A percentile compares a stretch with the other conserved stretches of the same genome.
phyloP scores from a whole-genome alignment of 2,329 filamentous ascomycete genomes.

The Setomelanomma holmii region DNA sequence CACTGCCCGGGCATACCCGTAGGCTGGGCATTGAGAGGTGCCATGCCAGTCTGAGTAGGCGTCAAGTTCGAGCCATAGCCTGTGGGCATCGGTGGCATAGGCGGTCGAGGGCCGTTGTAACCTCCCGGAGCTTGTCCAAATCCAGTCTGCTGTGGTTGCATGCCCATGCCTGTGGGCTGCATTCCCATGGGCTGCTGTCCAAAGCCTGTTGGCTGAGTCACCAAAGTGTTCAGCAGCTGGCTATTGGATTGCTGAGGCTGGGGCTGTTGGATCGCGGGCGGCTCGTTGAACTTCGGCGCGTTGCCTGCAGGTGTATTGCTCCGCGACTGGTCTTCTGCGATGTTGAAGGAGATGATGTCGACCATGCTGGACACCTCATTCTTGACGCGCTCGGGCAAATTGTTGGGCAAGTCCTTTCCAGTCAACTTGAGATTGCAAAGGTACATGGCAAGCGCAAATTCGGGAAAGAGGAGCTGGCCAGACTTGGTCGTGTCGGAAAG shows the following conservation, averaged over 20 bases:
- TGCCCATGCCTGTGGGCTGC: constrained; percentile 50
- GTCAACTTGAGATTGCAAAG: constrained; percentile 93
- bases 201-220: constrained; percentile 61
- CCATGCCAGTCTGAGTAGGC: constrained; percentile 68
- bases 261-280: constrained; percentile 60
- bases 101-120: constrained; percentile 79
- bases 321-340: constrained; percentile 72
- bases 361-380: constrained; percentile 99
- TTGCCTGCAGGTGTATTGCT: constrained; percentile 66
- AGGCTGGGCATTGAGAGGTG: constrained; percentile 84
- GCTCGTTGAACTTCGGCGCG: constrained; percentile 72
- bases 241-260: constrained; percentile 73
- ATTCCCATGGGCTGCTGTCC: constrained; percentile 70
- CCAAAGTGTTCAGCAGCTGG: constrained; percentile 64
- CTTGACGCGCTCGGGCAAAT: constrained; percentile 82
- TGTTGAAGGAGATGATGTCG: constrained; percentile 95
- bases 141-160: constrained; percentile 59
- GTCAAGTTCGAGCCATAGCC: constrained; percentile 57
- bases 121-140: constrained; percentile 75
- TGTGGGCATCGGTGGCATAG: constrained; percentile 81
- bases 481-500: constrained; percentile 95
- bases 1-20: constrained; percentile 93
- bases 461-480: constrained; percentile 93
- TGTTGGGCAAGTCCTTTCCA: constrained; percentile 77
- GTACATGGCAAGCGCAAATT: constrained; percentile 98